phyloP scores from a whole-genome alignment of 257 asterid species.

The Verbascum thapsus region DNA sequence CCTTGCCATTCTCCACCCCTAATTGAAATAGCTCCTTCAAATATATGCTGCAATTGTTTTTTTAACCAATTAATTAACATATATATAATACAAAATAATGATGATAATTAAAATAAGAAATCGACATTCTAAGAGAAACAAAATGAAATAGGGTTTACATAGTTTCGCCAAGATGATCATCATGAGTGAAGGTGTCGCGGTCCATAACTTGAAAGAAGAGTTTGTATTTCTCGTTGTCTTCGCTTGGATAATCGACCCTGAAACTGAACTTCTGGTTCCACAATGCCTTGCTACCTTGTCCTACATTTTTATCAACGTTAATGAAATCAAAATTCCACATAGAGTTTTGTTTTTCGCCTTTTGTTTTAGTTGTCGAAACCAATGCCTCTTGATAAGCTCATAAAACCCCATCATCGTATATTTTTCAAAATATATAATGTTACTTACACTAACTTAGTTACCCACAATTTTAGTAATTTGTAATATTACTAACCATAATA shows the following conservation, averaged over 20 bases:
- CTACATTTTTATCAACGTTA: slow-evolving; percentile 32
- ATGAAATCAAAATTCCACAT: background rate
- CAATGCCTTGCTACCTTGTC: slow-evolving; percentile 49
- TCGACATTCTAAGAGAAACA: background rate
- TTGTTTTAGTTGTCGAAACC: too few relatives aligned
- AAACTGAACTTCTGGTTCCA: slow-evolving; percentile 73
- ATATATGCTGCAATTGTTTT: slow-evolving; percentile 47
- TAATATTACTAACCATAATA: too few relatives aligned
- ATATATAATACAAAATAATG: background rate
- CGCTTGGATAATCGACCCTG: slow-evolving; percentile 44
- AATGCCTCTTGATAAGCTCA: too few relatives aligned
- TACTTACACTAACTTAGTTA: too few relatives aligned
- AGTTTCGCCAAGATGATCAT: slow-evolving; percentile 65
- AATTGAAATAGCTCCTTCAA: slow-evolving; percentile 57
- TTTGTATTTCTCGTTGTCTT: slow-evolving; percentile 38
- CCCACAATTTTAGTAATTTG: too few relatives aligned
- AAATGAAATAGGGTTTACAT: slow-evolving; percentile 36
- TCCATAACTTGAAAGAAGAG: slow-evolving; percentile 62
- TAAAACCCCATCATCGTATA: too few relatives aligned
- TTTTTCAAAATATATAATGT: too few relatives aligned
- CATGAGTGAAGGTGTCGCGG: slow-evolving; percentile 46
- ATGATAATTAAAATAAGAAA: background rate
- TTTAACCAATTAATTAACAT: background rate
- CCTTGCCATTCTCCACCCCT: slow-evolving; percentile 62
- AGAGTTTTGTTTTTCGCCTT: background rate